phyloP scores from a whole-genome alignment of 2,329 filamentous ascomycete genomes.

The Plenodomus lindquistii region DNA sequence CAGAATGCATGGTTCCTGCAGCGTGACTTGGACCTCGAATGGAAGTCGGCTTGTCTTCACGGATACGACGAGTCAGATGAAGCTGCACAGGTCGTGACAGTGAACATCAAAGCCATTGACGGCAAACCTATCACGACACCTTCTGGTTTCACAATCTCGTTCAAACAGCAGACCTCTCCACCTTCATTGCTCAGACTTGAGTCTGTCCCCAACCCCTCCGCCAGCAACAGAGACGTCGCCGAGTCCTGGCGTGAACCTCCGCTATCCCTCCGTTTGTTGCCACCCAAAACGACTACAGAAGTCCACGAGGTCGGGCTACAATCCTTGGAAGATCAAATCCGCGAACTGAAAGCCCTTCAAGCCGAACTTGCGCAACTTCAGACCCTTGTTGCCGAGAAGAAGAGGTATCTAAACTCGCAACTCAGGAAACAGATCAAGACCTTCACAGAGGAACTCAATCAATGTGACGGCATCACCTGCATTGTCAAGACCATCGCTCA shows the following conservation, averaged over 20 bases:
- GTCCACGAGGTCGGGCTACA: conserved; percentile 6
- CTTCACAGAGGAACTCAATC: conserved; percentile 46
- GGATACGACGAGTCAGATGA: conserved; percentile 29
- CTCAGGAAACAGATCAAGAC: conserved; percentile 33
- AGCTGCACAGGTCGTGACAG: conserved; percentile 44
- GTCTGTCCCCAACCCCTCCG: conserved; percentile 35
- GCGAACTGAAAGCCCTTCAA: conserved; percentile 46
- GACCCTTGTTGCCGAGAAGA: conserved; percentile 41
- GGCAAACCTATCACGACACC: conserved; percentile 34
- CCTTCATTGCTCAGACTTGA: conserved; percentile 44
- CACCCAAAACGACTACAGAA: conserved; percentile 12
- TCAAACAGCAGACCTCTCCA: conserved; percentile 43
- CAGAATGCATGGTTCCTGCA: conserved; percentile 40
- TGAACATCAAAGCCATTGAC: conserved; percentile 47
- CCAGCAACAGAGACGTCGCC: conserved; percentile 28
- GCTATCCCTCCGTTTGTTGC: conserved; percentile 33
- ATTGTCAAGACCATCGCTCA: conserved; percentile 45
- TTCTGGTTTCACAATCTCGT: conserved; percentile 46
- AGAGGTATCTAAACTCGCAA: conserved; percentile 37
- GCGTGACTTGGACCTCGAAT: conserved; percentile 44
- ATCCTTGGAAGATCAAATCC: conserved; percentile 46
- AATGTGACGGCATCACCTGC: conserved; percentile 51
- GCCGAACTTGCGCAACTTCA: conserved; percentile 45
- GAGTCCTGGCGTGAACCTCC: conserved; percentile 46
- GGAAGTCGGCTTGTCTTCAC: conserved; percentile 46